Evolutionary conservation across 805 yeast species (phyloP), one percentile per base, ranked within the genome.

Genomic region (Yarrowia bubula): DNA sequence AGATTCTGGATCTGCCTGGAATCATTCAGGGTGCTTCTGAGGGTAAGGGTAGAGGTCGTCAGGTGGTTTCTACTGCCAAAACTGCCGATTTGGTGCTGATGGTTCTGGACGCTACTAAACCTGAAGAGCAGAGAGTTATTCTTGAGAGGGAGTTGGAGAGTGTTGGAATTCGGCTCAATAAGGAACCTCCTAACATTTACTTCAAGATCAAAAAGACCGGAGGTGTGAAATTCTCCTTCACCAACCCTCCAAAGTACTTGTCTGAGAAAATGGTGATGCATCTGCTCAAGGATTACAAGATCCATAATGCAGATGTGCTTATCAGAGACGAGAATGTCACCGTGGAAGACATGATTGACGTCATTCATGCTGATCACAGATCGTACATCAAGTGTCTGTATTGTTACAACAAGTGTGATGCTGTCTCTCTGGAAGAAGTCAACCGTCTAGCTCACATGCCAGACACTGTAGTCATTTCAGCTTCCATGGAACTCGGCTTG

Each of bases 1-100:
- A 93, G 78, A 87, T 95, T 69, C 93, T 93, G n/a, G 99, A 93
- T 82, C 78, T 93, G 62, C 99, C 99, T 1, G 99, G 99, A 75
- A 93, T 93, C 70, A 93, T 93, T 66, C 90, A 90, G 74, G 98
- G 98, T 48, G 98, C 98, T 4, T 83, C 96, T 39, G 97, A 90
- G 74, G 98, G 98, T 72, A 92, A 92, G 76, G 99, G 99, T 71
- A 85, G 99, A 76, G 98, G 98, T 66, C 83, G 97, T 71, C 98
- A 95, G 75, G 98, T 95, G 46, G 92, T 93, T 69, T 89, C 98
- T 1, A 95, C 97, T 0, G 96, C 98, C 0, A 88, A 95, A 75
- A 93, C 98, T 0, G 92, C 97, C 0, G 98, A 95, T 73, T 79
- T 93, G 73, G 87, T 93, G 67, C 78, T 93, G 72, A 95, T 93